Base-by-base conservation (phyloP, 257 asterid species). In the Datura wrightii region DNA sequence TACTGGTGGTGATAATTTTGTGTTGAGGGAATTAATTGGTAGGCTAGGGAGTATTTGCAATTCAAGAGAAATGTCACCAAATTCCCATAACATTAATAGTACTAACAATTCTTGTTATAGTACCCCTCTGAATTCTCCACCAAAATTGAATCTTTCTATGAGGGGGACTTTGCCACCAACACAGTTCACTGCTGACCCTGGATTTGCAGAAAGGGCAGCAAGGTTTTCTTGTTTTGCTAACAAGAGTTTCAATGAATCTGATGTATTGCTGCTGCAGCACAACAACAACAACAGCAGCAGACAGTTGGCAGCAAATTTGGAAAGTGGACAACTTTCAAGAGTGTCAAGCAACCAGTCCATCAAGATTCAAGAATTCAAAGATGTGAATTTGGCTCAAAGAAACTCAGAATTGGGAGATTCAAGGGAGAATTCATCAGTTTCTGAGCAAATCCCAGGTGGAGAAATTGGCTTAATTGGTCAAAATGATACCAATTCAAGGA, bases 121-220 rank as follows among this genome's bases (percentile, higher is more conserved):
- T 78, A 93, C 97, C 24, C 97, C 98, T 3, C 85, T 92, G 82
- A 93, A 86, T 87, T 94, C 97, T 31, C 98, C 98, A 84, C 98
- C 99, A 1, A 95, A 93, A 87, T 90, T 93, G 58, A 90, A 90
- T 71, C 91, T 92, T 65, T 90, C 88, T 3, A 83, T 89, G 88
- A 82, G 85, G 48, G 92, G 89, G 13, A 89, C 54, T 88, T 83
- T 86, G 37, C 90, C 85, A 52, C 62, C 90, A 55, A 46, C 90
- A 7, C 94, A 89, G 1, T 90, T 95, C 62, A 86, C 94, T 0
- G 36, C 94, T 36, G 97, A 93, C 90, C 97, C 94, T 0, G 94
- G 90, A 24, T 95, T 95, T 15, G 93, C 88, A 0, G 96, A 93
- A 58, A 88, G 96, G 85, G 96, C 98, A 18, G 97, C 98, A 0